Conservation (phyloP, 2,329 filamentous ascomycete species). For the Scedosporium apiospermum region DNA sequence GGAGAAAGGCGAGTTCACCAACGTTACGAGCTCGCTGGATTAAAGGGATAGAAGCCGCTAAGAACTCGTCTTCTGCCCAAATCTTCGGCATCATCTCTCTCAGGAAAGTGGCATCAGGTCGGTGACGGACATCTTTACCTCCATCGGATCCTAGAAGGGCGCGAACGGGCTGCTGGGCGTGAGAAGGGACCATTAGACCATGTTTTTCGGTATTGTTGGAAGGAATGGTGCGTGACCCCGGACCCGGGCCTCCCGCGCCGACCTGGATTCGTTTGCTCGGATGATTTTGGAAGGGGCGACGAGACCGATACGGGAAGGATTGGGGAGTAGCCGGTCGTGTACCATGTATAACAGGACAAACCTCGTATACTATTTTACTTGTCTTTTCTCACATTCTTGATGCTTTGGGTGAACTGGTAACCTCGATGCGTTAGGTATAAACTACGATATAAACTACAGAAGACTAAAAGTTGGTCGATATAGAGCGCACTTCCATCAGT, state of each 20-base stretch:
- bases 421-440: background rate
- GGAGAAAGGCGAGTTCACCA: slow-evolving; percentile 96
- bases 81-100: background rate
- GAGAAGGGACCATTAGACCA: too few species aligned
- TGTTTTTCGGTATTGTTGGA: background rate
- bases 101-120: too few species aligned
- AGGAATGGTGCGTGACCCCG: background rate
- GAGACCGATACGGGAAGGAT: background rate
- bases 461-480: too few species aligned
- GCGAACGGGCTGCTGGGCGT: too few species aligned
- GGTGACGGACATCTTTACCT: too few species aligned
- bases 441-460: background rate
- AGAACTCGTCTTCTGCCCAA: too few species aligned
- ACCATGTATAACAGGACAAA: slow-evolving; percentile 18
- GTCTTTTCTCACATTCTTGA: slow-evolving; percentile 11
- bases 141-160: too few species aligned
- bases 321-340: slow-evolving; percentile 10
- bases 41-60: slow-evolving; percentile 18
- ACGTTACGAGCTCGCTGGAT: slow-evolving; percentile 74
- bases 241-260: background rate
- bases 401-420: background rate
- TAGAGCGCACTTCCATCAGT: too few species aligned
- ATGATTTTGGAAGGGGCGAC: background rate
- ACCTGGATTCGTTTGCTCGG: background rate
- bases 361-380: slow-evolving; percentile 10